These are phyloP conservation scores for Aspergillus sp. DNA, from an alignment of 2,329 filamentous ascomycete species.

Conservation along the genomic window DNA sequence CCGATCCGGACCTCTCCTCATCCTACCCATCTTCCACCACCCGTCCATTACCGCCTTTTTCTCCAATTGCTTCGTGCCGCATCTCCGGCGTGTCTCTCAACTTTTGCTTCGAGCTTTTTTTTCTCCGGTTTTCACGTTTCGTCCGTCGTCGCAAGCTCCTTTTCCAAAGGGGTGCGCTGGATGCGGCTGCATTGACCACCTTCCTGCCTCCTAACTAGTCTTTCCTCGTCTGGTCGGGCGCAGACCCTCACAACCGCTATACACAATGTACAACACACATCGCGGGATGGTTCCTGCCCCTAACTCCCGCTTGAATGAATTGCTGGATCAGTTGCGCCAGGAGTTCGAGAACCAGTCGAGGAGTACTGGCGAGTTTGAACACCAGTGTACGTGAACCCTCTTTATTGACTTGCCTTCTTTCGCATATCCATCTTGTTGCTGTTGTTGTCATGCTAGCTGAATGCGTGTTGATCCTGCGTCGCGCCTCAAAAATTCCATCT, in stretches of 20 bases:
- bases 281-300: constrained; percentile 77
- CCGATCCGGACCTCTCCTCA: constrained; percentile 16
- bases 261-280: constrained; percentile 81
- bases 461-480: not conserved
- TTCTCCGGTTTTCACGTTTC: not conserved
- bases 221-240: constrained; percentile 18
- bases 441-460: not conserved
- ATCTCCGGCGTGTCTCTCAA: not conserved
- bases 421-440: not conserved
- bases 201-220: constrained; percentile 19
- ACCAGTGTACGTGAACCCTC: constrained; percentile 75
- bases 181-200: constrained; percentile 30
- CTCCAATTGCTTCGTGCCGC: not conserved
- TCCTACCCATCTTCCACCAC: constrained; percentile 1
- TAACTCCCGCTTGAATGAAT: constrained; percentile 79
- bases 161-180: constrained; percentile 28
- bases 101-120: not conserved
- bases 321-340: constrained; percentile 85
- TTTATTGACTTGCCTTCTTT: not conserved
- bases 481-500: not conserved
- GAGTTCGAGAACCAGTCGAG: constrained; percentile 89
- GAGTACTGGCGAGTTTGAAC: constrained; percentile 84
- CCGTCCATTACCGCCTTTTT: constrained; percentile 7
- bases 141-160: constrained; percentile 18
- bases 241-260: constrained; percentile 8